phyloP scores from a whole-genome alignment of 371 early-diverging fungal genomes.

The Mortierella polycephala region DNA sequence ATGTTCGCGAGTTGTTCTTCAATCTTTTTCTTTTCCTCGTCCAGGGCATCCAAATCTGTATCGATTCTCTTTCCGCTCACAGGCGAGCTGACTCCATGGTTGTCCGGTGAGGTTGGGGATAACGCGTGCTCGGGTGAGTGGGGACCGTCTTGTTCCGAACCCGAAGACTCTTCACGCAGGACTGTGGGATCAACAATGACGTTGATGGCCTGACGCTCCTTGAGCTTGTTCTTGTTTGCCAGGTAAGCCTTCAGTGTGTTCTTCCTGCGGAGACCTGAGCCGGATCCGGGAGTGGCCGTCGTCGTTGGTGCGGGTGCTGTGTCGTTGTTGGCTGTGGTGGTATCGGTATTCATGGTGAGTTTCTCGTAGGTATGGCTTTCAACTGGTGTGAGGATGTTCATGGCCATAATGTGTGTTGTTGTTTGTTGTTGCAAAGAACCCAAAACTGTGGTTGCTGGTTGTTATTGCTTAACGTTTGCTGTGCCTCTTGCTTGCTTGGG shows the following conservation, averaged over 20 bases:
- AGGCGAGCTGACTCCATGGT: conserved; percentile 19
- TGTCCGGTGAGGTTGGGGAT: conserved; percentile 9
- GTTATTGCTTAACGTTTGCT: not conserved
- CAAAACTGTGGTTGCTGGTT: not conserved
- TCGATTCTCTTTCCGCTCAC: conserved; percentile 47
- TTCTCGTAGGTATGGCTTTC: conserved; percentile 15
- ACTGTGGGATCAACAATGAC: conserved; percentile 39
- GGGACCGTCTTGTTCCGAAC: conserved; percentile 13
- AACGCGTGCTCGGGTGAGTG: not conserved
- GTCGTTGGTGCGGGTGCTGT: not conserved
- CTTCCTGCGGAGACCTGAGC: conserved; percentile 36
- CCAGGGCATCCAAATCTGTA: conserved; percentile 39
- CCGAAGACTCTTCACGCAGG: conserved; percentile 35
- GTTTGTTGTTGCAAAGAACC: not conserved
- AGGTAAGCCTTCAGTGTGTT: conserved; percentile 55
- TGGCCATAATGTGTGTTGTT: conserved; percentile 18
- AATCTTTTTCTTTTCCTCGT: conserved; percentile 40
- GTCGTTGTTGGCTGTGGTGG: conserved; percentile 10
- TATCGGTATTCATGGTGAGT: conserved; percentile 3
- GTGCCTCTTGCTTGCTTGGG: too few relatives aligned
- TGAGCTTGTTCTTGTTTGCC: conserved; percentile 56
- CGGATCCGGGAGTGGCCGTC: not conserved
- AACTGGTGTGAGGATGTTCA: conserved; percentile 38
- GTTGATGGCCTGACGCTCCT: conserved; percentile 52
- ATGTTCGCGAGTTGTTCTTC: conserved; percentile 37